A percentile compares a stretch with the other conserved stretches of the same genome.
phyloP scores from a whole-genome alignment of 176 grass and related monocot species.

The Echinochloa phyllopogon region DNA sequence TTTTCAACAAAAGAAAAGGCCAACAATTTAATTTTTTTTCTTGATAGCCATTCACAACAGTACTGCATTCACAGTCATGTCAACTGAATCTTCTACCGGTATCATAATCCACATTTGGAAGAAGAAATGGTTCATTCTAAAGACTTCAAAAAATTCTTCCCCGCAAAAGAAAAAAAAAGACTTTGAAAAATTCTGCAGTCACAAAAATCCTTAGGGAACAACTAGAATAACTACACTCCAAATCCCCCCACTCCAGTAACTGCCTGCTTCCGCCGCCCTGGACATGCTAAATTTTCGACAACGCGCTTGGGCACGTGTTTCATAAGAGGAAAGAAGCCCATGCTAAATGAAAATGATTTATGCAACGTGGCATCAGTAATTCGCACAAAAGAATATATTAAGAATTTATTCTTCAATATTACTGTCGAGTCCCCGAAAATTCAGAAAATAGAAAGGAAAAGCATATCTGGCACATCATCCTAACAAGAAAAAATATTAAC shows the following conservation, averaged over 20 bases:
- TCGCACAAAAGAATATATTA: neutral
- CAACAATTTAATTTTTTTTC: neutral
- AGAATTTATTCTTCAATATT: neutral
- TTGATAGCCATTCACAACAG: neutral
- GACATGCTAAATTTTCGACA: neutral
- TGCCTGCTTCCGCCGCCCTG: neutral
- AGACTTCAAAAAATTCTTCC: neutral
- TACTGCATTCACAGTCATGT: neutral
- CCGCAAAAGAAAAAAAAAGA: no score
- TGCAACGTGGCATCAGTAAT: neutral
- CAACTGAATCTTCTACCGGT: constrained; percentile 4
- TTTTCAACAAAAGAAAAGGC: constrained; percentile 15
- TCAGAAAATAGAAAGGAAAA: constrained; percentile 9
- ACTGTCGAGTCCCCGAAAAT: neutral
- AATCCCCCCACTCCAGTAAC: neutral
- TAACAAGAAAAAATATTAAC: constrained; percentile 9
- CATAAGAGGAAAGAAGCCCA: neutral
- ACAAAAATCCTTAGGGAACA: constrained; percentile 31
- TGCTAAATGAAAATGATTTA: constrained; percentile 7
- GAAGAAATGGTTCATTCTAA: neutral
- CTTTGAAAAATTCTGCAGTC: neutral
- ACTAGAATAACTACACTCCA: constrained; percentile 6
- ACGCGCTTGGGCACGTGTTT: no score
- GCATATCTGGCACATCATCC: neutral
- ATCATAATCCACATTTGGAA: neutral